Evolutionary conservation across 2,329 filamentous ascomycete genomes (phyloP).

Genomic region (Arthrobotrys megalospora): DNA sequence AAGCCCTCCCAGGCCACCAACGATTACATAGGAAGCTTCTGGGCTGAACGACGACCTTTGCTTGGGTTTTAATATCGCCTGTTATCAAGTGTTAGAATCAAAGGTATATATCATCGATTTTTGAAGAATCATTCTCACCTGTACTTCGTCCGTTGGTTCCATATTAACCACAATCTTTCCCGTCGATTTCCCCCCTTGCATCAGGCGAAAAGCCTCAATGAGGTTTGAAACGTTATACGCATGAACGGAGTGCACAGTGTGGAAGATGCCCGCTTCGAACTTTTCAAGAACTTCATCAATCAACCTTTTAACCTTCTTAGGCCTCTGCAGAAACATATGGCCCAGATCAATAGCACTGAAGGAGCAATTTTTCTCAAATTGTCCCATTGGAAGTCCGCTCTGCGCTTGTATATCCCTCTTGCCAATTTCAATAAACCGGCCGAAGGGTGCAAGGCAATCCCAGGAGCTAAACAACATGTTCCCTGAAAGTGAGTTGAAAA

Average conservation of each 20-base stretch:
- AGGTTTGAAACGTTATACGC: slow-evolving; percentile 64
- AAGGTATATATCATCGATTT: not conserved
- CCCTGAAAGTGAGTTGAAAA: slow-evolving; percentile 70
- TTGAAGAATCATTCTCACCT: not conserved
- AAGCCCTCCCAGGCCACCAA: slow-evolving; percentile 74
- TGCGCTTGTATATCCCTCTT: slow-evolving; percentile 69
- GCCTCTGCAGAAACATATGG: slow-evolving; percentile 23
- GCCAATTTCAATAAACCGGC: slow-evolving; percentile 70
- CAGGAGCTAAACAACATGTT: slow-evolving; percentile 69
- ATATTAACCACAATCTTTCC: slow-evolving; percentile 68
- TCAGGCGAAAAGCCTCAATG: slow-evolving; percentile 68
- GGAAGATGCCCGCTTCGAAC: slow-evolving; percentile 40
- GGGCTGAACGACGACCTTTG: slow-evolving; percentile 5
- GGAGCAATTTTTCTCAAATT: slow-evolving; percentile 63
- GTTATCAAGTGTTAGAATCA: not conserved
- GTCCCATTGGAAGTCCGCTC: slow-evolving; percentile 69
- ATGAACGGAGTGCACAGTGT: slow-evolving; percentile 65
- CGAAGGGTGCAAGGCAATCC: slow-evolving; percentile 69
- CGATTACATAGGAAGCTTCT: slow-evolving; percentile 72
- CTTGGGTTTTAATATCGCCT: slow-evolving; percentile 22
- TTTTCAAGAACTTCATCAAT: slow-evolving; percentile 30
- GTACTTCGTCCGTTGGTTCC: not conserved
- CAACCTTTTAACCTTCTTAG: slow-evolving; percentile 3
- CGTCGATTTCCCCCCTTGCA: slow-evolving; percentile 69
- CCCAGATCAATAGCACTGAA: slow-evolving; percentile 15